phyloP scores from a whole-genome alignment of 352 stramenopile genomes.

The Globisporangium cylindrosporum region DNA sequence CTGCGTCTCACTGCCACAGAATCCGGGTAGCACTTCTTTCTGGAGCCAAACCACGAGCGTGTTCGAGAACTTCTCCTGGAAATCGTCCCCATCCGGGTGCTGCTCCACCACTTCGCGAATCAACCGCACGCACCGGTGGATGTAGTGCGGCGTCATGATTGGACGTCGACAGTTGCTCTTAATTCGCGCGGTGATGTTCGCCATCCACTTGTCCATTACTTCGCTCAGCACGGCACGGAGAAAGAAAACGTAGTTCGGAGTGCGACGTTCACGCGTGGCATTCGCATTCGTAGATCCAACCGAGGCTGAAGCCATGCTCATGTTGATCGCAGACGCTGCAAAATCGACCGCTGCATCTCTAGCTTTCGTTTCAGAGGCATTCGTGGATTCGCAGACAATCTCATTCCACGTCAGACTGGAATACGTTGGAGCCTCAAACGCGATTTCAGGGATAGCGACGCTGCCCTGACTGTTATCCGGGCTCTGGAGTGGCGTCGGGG shows the following conservation, averaged over 20 bases:
- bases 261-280: constrained; percentile 69
- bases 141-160: constrained; percentile 80
- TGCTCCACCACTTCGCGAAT: constrained; percentile 83
- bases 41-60: constrained; percentile 83
- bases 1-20: constrained; percentile 71
- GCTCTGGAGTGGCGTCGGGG: constrained; percentile 59
- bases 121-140: constrained; percentile 81
- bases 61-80: constrained; percentile 83
- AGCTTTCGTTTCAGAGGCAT: constrained; percentile 55
- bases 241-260: constrained; percentile 86
- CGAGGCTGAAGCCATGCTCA: constrained; percentile 72
- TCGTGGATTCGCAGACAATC: constrained; percentile 54
- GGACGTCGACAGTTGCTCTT: constrained; percentile 74
- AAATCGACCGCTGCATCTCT: constrained; percentile 71
- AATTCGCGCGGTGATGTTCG: constrained; percentile 53
- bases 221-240: constrained; percentile 79
- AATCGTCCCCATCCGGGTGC: constrained; percentile 81
- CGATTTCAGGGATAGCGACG: constrained; percentile 20
- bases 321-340: constrained; percentile 69
- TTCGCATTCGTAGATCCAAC: constrained; percentile 73
- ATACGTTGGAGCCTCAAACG: constrained; percentile 54
- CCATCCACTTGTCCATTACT: constrained; percentile 90
- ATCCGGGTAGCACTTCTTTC: constrained; percentile 82
- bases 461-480: constrained; percentile 54
- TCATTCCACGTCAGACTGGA: constrained; percentile 70